Conservation (phyloP, 768 basidiomycete species). For the Porpolomopsis calyptriformis region DNA sequence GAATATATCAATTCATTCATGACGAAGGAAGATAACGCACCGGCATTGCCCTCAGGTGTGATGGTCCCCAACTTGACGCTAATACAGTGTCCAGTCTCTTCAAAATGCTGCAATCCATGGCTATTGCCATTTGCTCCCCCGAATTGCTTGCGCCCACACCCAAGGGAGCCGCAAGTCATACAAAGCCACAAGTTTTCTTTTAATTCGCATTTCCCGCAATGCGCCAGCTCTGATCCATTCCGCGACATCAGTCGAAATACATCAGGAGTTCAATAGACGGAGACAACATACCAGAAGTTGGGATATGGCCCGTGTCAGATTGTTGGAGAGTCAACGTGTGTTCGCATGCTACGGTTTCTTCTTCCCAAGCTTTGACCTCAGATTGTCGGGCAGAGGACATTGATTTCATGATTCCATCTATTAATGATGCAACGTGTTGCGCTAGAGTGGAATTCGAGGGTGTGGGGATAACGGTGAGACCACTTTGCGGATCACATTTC, state of each 20-base stretch:
- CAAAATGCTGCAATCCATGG: slow-evolving; percentile 74
- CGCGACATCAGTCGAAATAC: too few relatives aligned
- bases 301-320: slow-evolving; percentile 34
- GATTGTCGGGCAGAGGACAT: slow-evolving; percentile 86
- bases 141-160: slow-evolving; percentile 80
- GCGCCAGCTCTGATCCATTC: slow-evolving; percentile 57
- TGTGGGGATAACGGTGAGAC: slow-evolving; percentile 12
- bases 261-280: neutral
- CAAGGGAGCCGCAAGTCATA: slow-evolving; percentile 79
- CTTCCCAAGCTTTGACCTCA: slow-evolving; percentile 97
- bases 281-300: slow-evolving; percentile 37
- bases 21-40: slow-evolving; percentile 33
- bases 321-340: slow-evolving; percentile 50
- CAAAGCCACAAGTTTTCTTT: slow-evolving; percentile 95
- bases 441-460: slow-evolving; percentile 4
- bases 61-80: slow-evolving; percentile 95
- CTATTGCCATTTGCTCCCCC: slow-evolving; percentile 81
- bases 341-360: slow-evolving; percentile 81
- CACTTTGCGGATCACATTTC: slow-evolving; percentile 47
- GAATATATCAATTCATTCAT: too few relatives aligned
- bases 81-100: slow-evolving; percentile 62
- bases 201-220: slow-evolving; percentile 75
- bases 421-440: slow-evolving; percentile 34
- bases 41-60: slow-evolving; percentile 86
- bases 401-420: slow-evolving; percentile 64